Conservation (phyloP, 2,329 filamentous ascomycete genomes). For the Blumeriella jaapii region DNA sequence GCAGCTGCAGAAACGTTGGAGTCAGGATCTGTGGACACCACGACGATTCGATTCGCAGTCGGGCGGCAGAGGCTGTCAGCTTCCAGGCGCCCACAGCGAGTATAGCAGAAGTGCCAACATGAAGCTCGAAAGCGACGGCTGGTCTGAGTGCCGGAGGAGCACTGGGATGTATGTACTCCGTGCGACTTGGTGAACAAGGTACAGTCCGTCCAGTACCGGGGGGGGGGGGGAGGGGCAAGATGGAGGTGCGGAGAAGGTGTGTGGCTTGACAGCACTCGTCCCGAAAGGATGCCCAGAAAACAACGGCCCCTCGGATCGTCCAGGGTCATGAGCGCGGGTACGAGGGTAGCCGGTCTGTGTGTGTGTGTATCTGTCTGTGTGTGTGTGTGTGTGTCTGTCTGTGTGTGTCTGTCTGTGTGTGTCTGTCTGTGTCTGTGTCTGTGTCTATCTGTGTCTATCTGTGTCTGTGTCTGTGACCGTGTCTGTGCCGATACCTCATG, state of each 20-base stretch:
- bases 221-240: constrained; percentile 1
- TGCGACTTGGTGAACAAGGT: constrained; percentile 1
- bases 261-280: constrained; percentile 9
- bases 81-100: constrained; percentile 17
- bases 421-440: no score
- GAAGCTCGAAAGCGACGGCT: constrained; percentile 10
- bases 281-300: constrained; percentile 16
- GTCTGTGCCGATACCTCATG: no score
- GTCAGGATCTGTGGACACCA: constrained; percentile 10
- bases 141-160: constrained; percentile 12
- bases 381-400: no score
- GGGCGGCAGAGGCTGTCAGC: constrained; percentile 18
- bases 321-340: constrained; percentile 13
- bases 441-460: no score
- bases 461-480: no score
- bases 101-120: constrained; percentile 20
- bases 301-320: constrained; percentile 8
- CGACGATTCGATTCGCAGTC: no score
- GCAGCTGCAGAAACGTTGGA: constrained; percentile 23
- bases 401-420: no score
- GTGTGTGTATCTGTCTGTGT: no score
- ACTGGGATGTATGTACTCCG: constrained; percentile 9
- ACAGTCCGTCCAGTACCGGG: background rate
- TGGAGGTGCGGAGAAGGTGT: constrained; percentile 24
- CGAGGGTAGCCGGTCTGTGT: no score